phyloP scores from a whole-genome alignment of 495 filamentous ascomycete genomes.

The Talaromyces wortmannii region DNA sequence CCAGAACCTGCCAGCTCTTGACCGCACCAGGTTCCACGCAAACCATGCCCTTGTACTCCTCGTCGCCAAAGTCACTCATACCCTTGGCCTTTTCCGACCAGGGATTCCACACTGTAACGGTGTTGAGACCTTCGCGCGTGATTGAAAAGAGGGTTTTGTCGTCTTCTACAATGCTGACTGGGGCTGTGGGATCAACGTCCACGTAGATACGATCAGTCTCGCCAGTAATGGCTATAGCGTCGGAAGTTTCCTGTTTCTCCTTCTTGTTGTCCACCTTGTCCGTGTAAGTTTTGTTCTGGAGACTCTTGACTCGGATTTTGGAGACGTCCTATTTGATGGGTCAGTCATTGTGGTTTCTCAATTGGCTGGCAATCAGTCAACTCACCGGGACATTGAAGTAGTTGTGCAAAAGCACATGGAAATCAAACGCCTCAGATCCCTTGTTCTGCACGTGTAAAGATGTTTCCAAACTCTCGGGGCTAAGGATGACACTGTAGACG shows the following conservation, averaged over 20 bases:
- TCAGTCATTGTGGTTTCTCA: background rate
- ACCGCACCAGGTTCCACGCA: constrained; percentile 91
- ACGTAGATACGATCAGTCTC: constrained; percentile 83
- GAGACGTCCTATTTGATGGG: constrained; percentile 58
- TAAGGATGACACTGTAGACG: constrained; percentile 87
- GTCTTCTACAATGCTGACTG: constrained; percentile 40
- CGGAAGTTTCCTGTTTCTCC: constrained; percentile 48
- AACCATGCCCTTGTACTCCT: constrained; percentile 86
- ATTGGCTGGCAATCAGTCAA: background rate
- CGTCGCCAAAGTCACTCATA: constrained; percentile 83
- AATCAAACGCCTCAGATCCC: constrained; percentile 73
- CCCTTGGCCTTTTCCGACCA: constrained; percentile 76
- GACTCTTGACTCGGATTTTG: constrained; percentile 58
- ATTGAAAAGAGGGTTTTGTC: constrained; percentile 61
- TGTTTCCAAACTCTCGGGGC: constrained; percentile 66
- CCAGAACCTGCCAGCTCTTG: constrained; percentile 70
- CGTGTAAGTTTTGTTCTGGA: constrained; percentile 64
- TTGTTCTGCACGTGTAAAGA: constrained; percentile 79
- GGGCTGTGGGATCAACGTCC: constrained; percentile 51
- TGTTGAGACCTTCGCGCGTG: constrained; percentile 69
- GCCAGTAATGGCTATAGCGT: constrained; percentile 50
- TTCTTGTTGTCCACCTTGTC: constrained; percentile 70
- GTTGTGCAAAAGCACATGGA: constrained; percentile 86
- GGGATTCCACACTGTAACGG: constrained; percentile 97
- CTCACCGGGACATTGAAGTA: constrained; percentile 77